These are phyloP conservation scores for Penicillium verhagenii DNA, from an alignment of 495 filamentous ascomycete genomes.

Conservation along the genomic window DNA sequence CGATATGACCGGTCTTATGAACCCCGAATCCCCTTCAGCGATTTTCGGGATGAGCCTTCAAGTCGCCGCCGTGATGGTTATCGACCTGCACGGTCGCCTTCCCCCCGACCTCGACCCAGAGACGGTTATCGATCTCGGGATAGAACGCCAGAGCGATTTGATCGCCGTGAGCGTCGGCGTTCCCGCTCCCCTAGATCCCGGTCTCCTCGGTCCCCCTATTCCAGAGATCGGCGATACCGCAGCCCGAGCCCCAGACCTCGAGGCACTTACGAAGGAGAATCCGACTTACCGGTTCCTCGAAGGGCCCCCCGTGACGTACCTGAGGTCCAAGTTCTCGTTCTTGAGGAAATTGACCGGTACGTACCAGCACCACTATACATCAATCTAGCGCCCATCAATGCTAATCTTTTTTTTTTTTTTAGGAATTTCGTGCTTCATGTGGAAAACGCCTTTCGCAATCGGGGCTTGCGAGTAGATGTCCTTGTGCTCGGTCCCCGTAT, in stretches of 20 bases:
- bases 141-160: constrained; percentile 55
- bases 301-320: constrained; percentile 76
- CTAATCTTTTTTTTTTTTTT: constrained; percentile 5
- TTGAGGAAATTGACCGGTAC: constrained; percentile 74
- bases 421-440: constrained; percentile 81
- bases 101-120: constrained; percentile 56
- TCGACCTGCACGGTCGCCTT: constrained; percentile 61
- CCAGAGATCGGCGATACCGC: constrained; percentile 60
- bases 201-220: constrained; percentile 55
- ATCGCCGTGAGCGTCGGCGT: constrained; percentile 59
- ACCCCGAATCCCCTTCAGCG: constrained; percentile 40
- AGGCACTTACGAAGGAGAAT: constrained; percentile 54
- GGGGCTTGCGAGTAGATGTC: constrained; percentile 70
- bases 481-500: constrained; percentile 78
- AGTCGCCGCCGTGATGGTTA: constrained; percentile 61
- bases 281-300: constrained; percentile 67
- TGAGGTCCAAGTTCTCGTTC: constrained; percentile 83
- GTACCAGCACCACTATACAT: constrained; percentile 13
- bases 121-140: constrained; percentile 70
- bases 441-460: constrained; percentile 67
- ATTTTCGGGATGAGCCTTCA: constrained; percentile 49
- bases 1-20: constrained; percentile 47
- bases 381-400: neutral
- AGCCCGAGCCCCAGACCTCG: constrained; percentile 64
- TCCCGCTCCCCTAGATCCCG: constrained; percentile 58